Evolutionary conservation across 345 rosid genomes (phyloP).

Genomic region (Limnanthes douglasii): DNA sequence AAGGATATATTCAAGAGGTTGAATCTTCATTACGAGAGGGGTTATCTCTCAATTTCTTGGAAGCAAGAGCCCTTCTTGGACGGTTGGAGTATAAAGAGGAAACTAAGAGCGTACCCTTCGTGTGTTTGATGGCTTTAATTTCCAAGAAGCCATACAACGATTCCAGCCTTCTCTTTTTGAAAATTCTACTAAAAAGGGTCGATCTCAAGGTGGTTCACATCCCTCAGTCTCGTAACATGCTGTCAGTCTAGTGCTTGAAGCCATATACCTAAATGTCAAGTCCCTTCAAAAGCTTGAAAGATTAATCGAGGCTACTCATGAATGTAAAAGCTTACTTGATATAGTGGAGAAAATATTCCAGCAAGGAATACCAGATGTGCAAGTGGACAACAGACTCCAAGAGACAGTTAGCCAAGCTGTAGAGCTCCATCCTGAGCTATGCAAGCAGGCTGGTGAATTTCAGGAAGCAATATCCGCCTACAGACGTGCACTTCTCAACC

Average conservation of each 20-base stretch:
- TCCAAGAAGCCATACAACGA: conserved; percentile 64
- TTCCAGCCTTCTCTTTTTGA: conserved; percentile 57
- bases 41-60: conserved; percentile 67
- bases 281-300: conserved; percentile 87
- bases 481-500: conserved; percentile 74
- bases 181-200: conserved; percentile 35
- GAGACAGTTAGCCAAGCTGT: conserved; percentile 85
- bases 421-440: conserved; percentile 75
- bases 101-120: conserved; percentile 84
- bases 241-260: conserved; percentile 77
- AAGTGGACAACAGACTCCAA: conserved; percentile 60
- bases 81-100: conserved; percentile 87
- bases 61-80: conserved; percentile 96
- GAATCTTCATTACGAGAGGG: conserved; percentile 90
- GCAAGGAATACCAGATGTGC: conserved; percentile 71
- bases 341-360: conserved; percentile 71
- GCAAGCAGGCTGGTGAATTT: conserved; percentile 59
- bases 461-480: conserved; percentile 65
- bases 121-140: conserved; percentile 89
- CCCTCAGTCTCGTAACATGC: conserved; percentile 55
- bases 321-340: conserved; percentile 79
- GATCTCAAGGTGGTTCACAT: conserved; percentile 32
- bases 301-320: conserved; percentile 64
- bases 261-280: conserved; percentile 78
- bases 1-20: conserved; percentile 82